These are phyloP conservation scores for Aspergillus melleus DNA, from an alignment of 2,329 filamentous ascomycete species.

Conservation along the genomic window DNA sequence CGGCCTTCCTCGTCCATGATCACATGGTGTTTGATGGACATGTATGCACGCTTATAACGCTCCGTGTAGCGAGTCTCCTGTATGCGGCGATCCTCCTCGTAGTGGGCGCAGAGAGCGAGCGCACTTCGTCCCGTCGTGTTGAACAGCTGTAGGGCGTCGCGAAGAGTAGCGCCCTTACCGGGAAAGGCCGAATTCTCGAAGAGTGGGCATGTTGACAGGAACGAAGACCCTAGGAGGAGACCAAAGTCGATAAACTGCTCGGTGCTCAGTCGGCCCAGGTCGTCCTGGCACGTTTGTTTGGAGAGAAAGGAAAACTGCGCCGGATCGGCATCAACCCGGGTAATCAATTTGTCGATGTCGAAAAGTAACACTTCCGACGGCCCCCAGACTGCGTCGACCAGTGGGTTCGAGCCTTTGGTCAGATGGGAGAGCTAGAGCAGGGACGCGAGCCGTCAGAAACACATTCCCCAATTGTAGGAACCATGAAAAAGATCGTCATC, in stretches of 20 bases:
- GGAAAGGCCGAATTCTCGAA: conserved; percentile 64
- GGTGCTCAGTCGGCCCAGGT: conserved; percentile 63
- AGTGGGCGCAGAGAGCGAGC: conserved; percentile 70
- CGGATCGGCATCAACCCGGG: conserved; percentile 53
- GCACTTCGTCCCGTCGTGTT: conserved; percentile 67
- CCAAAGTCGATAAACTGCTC: conserved; percentile 80
- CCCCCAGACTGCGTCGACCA: conserved; percentile 74
- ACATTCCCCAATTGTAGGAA: background rate
- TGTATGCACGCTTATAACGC: conserved; percentile 80
- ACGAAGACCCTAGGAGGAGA: conserved; percentile 78
- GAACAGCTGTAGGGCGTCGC: conserved; percentile 76
- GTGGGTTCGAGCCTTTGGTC: conserved; percentile 67
- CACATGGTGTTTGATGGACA: conserved; percentile 85
- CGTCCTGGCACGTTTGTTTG: conserved; percentile 69
- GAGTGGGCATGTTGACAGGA: conserved; percentile 76
- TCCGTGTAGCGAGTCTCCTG: conserved; percentile 76
- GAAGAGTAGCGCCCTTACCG: conserved; percentile 60
- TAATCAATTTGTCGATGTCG: conserved; percentile 75
- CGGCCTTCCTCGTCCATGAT: conserved; percentile 76
- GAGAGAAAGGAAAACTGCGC: conserved; percentile 63
- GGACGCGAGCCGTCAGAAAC: conserved; percentile 4
- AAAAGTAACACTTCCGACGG: conserved; percentile 84
- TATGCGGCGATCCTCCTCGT: conserved; percentile 73
- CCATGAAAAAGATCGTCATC: conserved; percentile 19
- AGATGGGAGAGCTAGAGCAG: conserved; percentile 66